phyloP scores from a whole-genome alignment of 2,329 filamentous ascomycete genomes.

The Colletotrichum sp. region DNA sequence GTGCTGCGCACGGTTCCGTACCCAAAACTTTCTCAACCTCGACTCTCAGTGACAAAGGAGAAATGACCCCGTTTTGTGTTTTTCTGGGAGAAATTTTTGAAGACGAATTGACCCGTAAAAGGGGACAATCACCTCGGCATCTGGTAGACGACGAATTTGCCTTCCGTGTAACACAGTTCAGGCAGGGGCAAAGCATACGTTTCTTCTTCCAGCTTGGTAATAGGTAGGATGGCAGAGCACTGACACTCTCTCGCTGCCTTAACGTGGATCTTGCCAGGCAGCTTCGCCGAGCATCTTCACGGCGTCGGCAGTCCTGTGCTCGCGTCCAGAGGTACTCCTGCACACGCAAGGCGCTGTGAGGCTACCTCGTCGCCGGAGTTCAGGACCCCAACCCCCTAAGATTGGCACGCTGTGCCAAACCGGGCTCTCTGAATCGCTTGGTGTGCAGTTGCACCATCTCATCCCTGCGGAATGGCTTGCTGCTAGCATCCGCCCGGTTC shows the following conservation, averaged over 20 bases:
- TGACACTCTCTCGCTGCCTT: slow-evolving; percentile 8
- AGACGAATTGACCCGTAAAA: background rate
- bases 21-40: background rate
- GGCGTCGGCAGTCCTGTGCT: background rate
- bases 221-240: slow-evolving; percentile 1
- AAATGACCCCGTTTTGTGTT: background rate
- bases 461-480: slow-evolving; percentile 18
- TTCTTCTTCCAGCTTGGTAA: slow-evolving; percentile 13
- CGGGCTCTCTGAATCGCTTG: background rate
- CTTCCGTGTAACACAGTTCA: background rate
- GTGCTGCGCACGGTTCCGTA: background rate
- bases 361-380: background rate
- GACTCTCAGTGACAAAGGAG: background rate
- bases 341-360: background rate
- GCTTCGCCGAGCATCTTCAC: background rate
- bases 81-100: background rate
- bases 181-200: slow-evolving; percentile 18
- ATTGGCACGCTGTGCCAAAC: background rate
- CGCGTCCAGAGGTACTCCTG: background rate
- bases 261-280: slow-evolving; percentile 5
- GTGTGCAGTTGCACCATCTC: background rate
- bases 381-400: background rate
- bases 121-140: background rate
- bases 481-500: background rate
- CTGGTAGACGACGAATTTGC: background rate